A percentile compares a stretch with the other conserved stretches of the same genome.
Conservation (phyloP, 805 yeast species). For the Wickerhamomyces bisporus region DNA sequence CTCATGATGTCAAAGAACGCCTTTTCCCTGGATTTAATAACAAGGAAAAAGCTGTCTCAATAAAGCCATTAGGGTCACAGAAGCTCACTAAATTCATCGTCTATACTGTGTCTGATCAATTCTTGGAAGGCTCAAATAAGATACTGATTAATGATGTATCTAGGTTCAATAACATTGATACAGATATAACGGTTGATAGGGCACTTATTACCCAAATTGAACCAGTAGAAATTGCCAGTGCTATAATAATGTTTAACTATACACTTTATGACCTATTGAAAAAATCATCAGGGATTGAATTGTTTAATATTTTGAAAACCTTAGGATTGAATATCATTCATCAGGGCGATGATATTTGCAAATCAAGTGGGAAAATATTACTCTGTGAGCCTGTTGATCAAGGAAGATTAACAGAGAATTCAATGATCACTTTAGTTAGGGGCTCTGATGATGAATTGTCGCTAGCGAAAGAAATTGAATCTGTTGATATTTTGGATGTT, state of each 20-base stretch:
- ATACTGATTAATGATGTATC: conserved; percentile 4
- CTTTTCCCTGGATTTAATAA: background rate
- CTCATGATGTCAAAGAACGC: conserved; percentile 2
- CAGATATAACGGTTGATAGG: conserved; percentile 16
- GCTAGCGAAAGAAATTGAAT: background rate
- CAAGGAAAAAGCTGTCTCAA: conserved; percentile 6
- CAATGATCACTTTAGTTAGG: conserved; percentile 52
- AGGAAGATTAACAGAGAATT: conserved; percentile 44
- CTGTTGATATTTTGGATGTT: conserved; percentile 10
- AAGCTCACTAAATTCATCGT: conserved; percentile 4
- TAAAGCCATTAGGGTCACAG: conserved; percentile 17
- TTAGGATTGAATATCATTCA: conserved; percentile 12
- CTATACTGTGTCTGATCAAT: conserved; percentile 5
- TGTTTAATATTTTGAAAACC: conserved; percentile 7
- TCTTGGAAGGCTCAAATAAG: conserved; percentile 7
- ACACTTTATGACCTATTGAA: conserved; percentile 16
- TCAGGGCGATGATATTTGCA: conserved; percentile 15
- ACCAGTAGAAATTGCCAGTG: conserved; percentile 13
- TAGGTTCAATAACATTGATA: conserved; percentile 8
- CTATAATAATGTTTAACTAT: conserved; percentile 19
- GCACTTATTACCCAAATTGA: conserved; percentile 11
- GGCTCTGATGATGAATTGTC: conserved; percentile 1
- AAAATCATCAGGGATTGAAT: conserved; percentile 11
- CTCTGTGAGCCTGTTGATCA: conserved; percentile 73
- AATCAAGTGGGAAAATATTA: conserved; percentile 37